Evolutionary conservation across 2,329 filamentous ascomycete genomes (phyloP), one percentile per base, ranked within the genome.

Genomic region (Nigrospora sphaerica): DNA sequence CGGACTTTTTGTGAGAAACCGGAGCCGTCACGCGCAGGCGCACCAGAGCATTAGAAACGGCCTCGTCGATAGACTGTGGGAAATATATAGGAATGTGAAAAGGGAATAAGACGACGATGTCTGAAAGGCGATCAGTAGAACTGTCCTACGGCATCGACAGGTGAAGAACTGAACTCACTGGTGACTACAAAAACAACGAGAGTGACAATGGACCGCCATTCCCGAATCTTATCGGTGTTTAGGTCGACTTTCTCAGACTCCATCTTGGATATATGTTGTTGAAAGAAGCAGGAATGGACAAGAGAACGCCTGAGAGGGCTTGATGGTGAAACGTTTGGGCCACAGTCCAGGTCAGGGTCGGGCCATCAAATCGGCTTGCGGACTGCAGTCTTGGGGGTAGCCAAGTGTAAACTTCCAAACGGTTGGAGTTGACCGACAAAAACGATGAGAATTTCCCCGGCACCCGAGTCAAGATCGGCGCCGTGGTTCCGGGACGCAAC

Each of bases 191-290:
- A 88, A 39, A 83, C 75, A 45, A 88, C 66, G 32, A 88, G 70
- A 0, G 83, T 87, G 47, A 88, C 64, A 42, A 88, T 87, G 14
- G 84, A 86, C 42, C 77, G 72, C 84, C 83, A 88, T 47, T 77
- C 63, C 46, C 63, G 74, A 56, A 88, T 87, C 53, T 73, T 64
- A 41, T 62, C 62, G 23, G 78, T 81, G 51, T 80, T 68, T 12
- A 75, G 60, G 19, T 58, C 48, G 41, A 54, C 43, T 12, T 40
- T 12, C 23, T 28, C 23, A 2, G 23, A 28, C 23, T 28, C 23
- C 23, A 28, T 28, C 7, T 28, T 10, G 23, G 7, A 9, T 28
- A 9, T 28, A 10, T 28, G 23, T 9, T 28, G 23, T 28, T 28
- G 23, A 9, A 2, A 28, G 23, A 28, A 9, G 7, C 23, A 28